Evolutionary conservation across 352 stramenopile genomes (phyloP).

Genomic region (Globisporangium carolinianum): DNA sequence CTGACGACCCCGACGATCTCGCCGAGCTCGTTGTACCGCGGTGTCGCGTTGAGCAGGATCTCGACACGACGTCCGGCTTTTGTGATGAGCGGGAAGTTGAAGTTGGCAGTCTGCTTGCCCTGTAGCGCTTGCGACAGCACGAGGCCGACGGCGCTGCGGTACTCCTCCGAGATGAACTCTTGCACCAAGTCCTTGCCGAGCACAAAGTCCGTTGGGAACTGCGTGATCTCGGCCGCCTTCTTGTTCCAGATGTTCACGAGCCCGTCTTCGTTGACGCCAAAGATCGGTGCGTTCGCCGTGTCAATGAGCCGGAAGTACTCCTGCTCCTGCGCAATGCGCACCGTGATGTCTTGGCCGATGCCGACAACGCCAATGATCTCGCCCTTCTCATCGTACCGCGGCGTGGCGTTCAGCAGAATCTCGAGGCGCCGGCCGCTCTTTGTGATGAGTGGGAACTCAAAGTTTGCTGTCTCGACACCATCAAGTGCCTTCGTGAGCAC

Average conservation of each 20-base stretch:
- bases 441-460: conserved; percentile 85
- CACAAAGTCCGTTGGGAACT: conserved; percentile 86
- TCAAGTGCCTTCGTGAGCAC: conserved; percentile 61
- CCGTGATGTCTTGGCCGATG: conserved; percentile 82
- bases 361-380: conserved; percentile 80
- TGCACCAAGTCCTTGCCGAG: conserved; percentile 86
- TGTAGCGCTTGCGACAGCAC: conserved; percentile 59
- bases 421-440: conserved; percentile 68
- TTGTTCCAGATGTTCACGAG: conserved; percentile 90
- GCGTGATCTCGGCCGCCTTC: conserved; percentile 87
- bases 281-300: conserved; percentile 87
- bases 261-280: conserved; percentile 79
- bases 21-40: not conserved
- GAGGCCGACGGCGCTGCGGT: conserved; percentile 45
- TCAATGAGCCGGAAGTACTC: conserved; percentile 86
- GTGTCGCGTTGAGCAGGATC: conserved; percentile 83
- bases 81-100: conserved; percentile 82
- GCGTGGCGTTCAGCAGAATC: conserved; percentile 79
- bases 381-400: conserved; percentile 73
- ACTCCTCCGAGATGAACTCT: conserved; percentile 85
- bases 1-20: conserved; percentile 59
- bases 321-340: conserved; percentile 87
- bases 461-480: conserved; percentile 70
- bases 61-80: conserved; percentile 74
- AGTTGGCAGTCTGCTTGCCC: conserved; percentile 70